Conservation (phyloP, 257 asterid species). For the Schizonepeta tenuifolia region DNA sequence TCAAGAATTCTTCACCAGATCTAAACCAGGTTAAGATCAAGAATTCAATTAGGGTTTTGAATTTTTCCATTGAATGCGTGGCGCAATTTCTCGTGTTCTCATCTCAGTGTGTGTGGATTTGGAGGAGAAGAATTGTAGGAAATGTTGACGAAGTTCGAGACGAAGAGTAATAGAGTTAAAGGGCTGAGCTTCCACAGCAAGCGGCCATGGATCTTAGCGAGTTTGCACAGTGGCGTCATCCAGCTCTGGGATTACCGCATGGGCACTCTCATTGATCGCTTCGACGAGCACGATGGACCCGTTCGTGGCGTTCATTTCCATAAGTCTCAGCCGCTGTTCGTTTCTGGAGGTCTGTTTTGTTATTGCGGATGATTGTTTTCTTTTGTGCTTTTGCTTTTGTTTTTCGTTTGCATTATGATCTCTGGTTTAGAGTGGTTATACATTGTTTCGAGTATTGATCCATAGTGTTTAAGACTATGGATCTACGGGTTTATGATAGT, state of each 20-base stretch:
- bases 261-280: constrained; percentile 37
- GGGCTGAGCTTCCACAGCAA: constrained; percentile 28
- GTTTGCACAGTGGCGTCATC: constrained; percentile 21
- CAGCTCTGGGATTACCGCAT: constrained; percentile 29
- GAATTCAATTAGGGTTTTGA: constrained; percentile 28
- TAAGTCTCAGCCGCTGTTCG: constrained; percentile 89
- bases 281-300: constrained; percentile 96
- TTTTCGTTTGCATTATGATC: constrained; percentile 1
- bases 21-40: constrained; percentile 33
- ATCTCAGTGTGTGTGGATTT: constrained; percentile 15
- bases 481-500: constrained; percentile 29
- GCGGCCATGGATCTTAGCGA: constrained; percentile 31
- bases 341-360: constrained; percentile 77
- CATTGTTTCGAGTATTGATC: background rate
- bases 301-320: constrained; percentile 95
- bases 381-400: background rate
- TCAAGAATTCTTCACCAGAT: constrained; percentile 33
- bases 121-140: constrained; percentile 34
- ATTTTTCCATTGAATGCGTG: constrained; percentile 21
- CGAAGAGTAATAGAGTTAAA: constrained; percentile 25
- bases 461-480: constrained; percentile 26
- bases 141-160: constrained; percentile 77
- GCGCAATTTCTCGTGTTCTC: constrained; percentile 19
- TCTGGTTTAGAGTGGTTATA: constrained; percentile 6
- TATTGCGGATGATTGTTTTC: background rate